Evolutionary conservation across 2,329 filamentous ascomycete species (phyloP), one percentile per base, ranked within the genome.

Genomic region (Sarocladiaceae sp.): DNA sequence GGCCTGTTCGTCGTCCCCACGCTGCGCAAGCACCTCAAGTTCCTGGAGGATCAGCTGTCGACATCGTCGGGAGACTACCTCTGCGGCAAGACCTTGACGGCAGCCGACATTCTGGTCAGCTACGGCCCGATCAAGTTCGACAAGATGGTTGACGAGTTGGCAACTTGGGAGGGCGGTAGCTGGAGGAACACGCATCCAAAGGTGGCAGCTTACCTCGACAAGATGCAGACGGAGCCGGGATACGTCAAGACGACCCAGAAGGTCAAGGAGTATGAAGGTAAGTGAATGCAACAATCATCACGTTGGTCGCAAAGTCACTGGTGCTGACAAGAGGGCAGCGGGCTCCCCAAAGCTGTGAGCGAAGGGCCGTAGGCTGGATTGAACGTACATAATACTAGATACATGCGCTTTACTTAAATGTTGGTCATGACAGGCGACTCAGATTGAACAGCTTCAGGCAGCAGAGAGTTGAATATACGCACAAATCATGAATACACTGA

Each of bases 81-180:
- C 20, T 77, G 74, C 51, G 72, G 74, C 19, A 54, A 61, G 16
- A 53, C 60, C 33, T 63, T 78, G 43, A 73, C 72, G 2, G 68
- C 73, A 1, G 75, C 72, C 6, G 74, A 77, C 49, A 70, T 78
- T 46, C 58, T 78, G 44, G 59, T 78, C 52, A 74, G 72, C 58
- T 78, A 73, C 58, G 68, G 67, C 12, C 58, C 78, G 45, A 65
- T 78, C 41, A 65, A 65, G 9, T 64, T 64, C 27, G 63, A 65
- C 51, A 53, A 58, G 12, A 60, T 60, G 44, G 59, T 73, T 33
- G 59, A 66, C 21, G 52, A 54, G 0, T 60, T 73, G 47, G 69
- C 67, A 6, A 53, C 51, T 20, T 76, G 66, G 60, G 59, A 68
- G 45, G 60, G 55, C 3, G 66, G 63, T 2, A 62, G 60, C 7